These are phyloP conservation scores for Sordariomycetes sp. DNA, from an alignment of 2,329 filamentous ascomycete species.

Conservation along the genomic window DNA sequence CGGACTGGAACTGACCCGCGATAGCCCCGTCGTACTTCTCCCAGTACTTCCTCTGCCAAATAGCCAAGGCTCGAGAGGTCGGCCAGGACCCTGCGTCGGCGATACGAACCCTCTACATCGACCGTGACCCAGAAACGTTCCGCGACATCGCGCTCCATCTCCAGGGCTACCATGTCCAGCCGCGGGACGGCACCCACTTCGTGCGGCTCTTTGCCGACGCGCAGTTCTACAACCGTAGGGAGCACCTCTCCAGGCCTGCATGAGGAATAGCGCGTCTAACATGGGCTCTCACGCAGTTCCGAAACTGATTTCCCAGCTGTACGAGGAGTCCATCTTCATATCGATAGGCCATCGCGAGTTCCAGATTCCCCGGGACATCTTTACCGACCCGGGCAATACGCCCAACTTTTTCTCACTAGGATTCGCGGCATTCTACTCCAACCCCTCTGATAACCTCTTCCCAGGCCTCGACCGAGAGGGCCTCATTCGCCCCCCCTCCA, in stretches of 20 bases:
- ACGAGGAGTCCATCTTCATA: slow-evolving; percentile 84
- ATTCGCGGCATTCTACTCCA: slow-evolving; percentile 77
- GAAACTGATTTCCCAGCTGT: slow-evolving; percentile 78
- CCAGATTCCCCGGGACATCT: slow-evolving; percentile 78
- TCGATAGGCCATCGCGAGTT: slow-evolving; percentile 80
- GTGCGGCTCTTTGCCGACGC: slow-evolving; percentile 89
- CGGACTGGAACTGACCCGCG: background rate
- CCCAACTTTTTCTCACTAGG: slow-evolving; percentile 93
- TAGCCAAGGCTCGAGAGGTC: slow-evolving; percentile 48
- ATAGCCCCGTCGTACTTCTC: slow-evolving; percentile 92
- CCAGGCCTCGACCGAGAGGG: slow-evolving; percentile 69
- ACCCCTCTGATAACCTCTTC: slow-evolving; percentile 60
- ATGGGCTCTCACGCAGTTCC: slow-evolving; percentile 47
- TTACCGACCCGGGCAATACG: slow-evolving; percentile 74
- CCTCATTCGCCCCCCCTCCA: slow-evolving; percentile 75
- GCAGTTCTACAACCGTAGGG: slow-evolving; percentile 77
- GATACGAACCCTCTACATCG: slow-evolving; percentile 82
- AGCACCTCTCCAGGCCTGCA: background rate
- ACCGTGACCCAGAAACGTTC: slow-evolving; percentile 83
- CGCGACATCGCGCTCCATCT: slow-evolving; percentile 80
- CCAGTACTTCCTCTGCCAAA: slow-evolving; percentile 78
- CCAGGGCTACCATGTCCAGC: slow-evolving; percentile 79
- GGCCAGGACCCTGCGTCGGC: slow-evolving; percentile 31
- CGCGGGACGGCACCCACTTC: slow-evolving; percentile 73
- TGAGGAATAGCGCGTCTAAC: background rate